Base-by-base conservation (phyloP, 2,329 filamentous ascomycete genomes). In the Fusarium nodosum region DNA sequence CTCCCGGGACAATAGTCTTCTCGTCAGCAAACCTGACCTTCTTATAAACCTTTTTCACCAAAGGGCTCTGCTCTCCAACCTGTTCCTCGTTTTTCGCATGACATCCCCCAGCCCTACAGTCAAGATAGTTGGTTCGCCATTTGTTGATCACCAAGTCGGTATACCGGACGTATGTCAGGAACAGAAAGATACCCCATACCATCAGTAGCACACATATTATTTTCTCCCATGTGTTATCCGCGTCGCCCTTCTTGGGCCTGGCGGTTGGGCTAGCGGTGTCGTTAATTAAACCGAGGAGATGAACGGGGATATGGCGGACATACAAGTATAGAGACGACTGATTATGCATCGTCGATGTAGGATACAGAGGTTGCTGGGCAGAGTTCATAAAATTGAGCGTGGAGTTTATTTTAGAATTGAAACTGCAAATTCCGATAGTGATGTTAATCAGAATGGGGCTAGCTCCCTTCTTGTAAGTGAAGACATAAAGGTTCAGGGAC, bases 21-120 rank as follows among this genome's bases (percentile, higher is more conserved):
- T 59, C 52, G 9, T 60, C 54, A 13, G 50, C 34, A 30, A 65
- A 65, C 12, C 46, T 58, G 33, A 65, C 54, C 16, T 24, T 44
- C 38, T 60, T 65, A 6, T 42, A n/a, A 16, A 47, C 16, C 11
- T 33, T 47, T 16, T 31, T 53, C 2, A 54, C 15, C 3, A 44
- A n/a, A 15, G 31, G 36, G 6, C 15, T n/a, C 3, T 24, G 11
- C 13, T 53, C 36, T 12, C 20, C 20, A 38, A 15, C 9, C 18
- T 20, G 15, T 9, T 60, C 54, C 13, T 20, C 18, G 9, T 26
- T 33, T 2, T 39, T 13, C 10, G 15, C 2, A 5, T n/a, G 9
- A 16, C 3, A 13, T 7, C 24, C 26, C 6, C 10, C 12, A 13
- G 11, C 18, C 20, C 22, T 51, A 34, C 48, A 52, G 13, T 12